These are phyloP conservation scores for Pythium monospermum DNA, from an alignment of 352 stramenopile species.

Conservation along the genomic window DNA sequence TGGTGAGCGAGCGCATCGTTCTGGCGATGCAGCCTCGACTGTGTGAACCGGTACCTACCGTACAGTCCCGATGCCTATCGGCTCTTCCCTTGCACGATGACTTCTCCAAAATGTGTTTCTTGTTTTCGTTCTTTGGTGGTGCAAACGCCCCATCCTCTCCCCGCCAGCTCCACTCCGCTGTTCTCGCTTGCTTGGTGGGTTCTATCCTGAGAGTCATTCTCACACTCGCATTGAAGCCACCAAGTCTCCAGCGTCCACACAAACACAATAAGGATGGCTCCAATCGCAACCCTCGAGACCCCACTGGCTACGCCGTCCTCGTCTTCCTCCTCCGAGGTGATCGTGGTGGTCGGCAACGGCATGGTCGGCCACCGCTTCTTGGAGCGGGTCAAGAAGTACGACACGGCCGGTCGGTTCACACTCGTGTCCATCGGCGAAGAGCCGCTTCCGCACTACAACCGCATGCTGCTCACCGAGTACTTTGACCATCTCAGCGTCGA, in stretches of 20 bases:
- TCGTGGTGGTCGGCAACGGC: conserved; percentile 90
- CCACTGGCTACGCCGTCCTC: no score
- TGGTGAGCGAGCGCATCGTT: no score
- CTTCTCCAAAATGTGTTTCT: background rate
- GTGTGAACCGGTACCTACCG: background rate
- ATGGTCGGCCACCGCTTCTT: conserved; percentile 91
- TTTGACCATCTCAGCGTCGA: conserved; percentile 90
- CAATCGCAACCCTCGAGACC: no score
- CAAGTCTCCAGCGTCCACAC: background rate
- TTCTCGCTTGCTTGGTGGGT: no score
- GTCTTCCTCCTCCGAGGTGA: no score
- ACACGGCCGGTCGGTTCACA: conserved; percentile 48
- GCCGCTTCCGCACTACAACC: conserved; percentile 88
- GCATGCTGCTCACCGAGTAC: conserved; percentile 90
- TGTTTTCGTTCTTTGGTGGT: background rate
- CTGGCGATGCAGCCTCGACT: conserved; percentile 3
- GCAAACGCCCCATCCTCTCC: no score
- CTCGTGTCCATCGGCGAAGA: conserved; percentile 92
- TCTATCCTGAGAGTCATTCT: no score
- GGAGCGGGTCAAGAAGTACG: conserved; percentile 63
- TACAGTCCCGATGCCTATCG: background rate
- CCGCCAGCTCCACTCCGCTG: no score
- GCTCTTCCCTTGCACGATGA: background rate
- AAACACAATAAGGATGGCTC: conserved; percentile 1
- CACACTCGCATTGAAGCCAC: background rate